These are phyloP conservation scores for Nitzschia putrida DNA, from an alignment of 108 stramenopile species.

Conservation along the genomic window DNA sequence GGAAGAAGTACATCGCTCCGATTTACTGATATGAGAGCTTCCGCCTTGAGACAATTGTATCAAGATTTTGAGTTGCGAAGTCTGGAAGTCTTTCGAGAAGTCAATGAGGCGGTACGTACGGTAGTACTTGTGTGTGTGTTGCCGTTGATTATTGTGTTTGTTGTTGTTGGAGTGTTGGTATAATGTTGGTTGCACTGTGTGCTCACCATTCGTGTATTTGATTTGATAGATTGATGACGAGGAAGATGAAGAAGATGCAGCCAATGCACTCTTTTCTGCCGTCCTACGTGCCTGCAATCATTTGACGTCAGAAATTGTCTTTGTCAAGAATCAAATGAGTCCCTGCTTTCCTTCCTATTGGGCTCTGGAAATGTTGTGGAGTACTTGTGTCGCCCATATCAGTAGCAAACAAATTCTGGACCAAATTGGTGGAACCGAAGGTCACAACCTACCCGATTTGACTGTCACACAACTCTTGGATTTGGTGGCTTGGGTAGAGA, in stretches of 20 bases:
- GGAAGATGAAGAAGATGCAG: conserved; percentile 65
- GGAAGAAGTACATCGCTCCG: conserved; percentile 50
- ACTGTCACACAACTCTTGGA: conserved; percentile 87
- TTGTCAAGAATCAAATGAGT: conserved; percentile 84
- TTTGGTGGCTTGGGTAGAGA: conserved; percentile 87
- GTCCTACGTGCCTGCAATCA: conserved; percentile 81
- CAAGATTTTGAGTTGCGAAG: conserved; percentile 82
- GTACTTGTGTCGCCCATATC: conserved; percentile 82
- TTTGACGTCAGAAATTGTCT: conserved; percentile 77
- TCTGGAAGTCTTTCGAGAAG: conserved; percentile 70
- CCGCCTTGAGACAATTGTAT: conserved; percentile 81
- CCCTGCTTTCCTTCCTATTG: conserved; percentile 88
- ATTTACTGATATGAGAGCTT: conserved; percentile 86
- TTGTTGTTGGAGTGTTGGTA: not conserved
- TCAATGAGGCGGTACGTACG: conserved; percentile 48
- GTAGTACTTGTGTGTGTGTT: not conserved
- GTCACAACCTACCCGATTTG: conserved; percentile 71
- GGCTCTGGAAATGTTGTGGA: conserved; percentile 84
- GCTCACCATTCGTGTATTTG: not conserved
- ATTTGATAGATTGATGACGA: conserved; percentile 11
- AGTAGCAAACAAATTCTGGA: conserved; percentile 84
- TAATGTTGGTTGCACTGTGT: not conserved
- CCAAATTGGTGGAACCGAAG: conserved; percentile 86
- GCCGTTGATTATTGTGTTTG: too few species aligned
- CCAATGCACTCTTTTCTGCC: conserved; percentile 68